These are phyloP conservation scores for Magnaporthales sp. DNA, from an alignment of 2,329 filamentous ascomycete species.

Conservation along the genomic window DNA sequence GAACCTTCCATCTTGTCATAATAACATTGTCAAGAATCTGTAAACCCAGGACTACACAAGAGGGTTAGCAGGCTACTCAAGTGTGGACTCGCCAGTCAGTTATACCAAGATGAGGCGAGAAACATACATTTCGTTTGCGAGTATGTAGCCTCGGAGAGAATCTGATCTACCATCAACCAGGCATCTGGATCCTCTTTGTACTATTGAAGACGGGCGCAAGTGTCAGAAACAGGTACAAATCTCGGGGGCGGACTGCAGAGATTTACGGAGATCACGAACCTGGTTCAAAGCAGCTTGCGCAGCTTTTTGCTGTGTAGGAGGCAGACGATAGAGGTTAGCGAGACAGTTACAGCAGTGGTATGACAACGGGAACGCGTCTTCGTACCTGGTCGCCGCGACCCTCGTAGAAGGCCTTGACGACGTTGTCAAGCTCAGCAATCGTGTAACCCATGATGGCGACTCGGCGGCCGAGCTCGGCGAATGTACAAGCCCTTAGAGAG, in stretches of 20 bases:
- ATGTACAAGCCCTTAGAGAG: neutral
- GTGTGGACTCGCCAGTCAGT: constrained; percentile 41
- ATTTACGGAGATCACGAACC: constrained; percentile 26
- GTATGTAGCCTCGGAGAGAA: constrained; percentile 86
- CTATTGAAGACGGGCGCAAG: constrained; percentile 20
- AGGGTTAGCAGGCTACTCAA: constrained; percentile 7
- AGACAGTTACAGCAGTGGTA: constrained; percentile 10
- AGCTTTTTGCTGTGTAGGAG: constrained; percentile 71
- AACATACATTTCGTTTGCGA: constrained; percentile 74
- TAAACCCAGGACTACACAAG: constrained; percentile 66
- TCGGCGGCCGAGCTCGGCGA: neutral
- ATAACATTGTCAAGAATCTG: constrained; percentile 98
- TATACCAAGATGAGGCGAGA: neutral
- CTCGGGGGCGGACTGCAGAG: neutral
- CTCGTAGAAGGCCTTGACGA: constrained; percentile 95
- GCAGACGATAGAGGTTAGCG: constrained; percentile 30
- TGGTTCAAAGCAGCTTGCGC: constrained; percentile 89
- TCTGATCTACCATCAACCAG: constrained; percentile 96
- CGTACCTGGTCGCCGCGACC: constrained; percentile 86
- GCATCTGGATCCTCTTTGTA: constrained; percentile 99
- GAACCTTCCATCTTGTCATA: constrained; percentile 96
- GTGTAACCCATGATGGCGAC: constrained; percentile 51
- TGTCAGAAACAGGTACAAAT: neutral
- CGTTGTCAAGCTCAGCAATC: constrained; percentile 92
- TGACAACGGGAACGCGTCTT: constrained; percentile 12